Evolutionary conservation across 805 yeast genomes (phyloP), one percentile per base, ranked within the genome.

Genomic region (Yarrowia sp.): DNA sequence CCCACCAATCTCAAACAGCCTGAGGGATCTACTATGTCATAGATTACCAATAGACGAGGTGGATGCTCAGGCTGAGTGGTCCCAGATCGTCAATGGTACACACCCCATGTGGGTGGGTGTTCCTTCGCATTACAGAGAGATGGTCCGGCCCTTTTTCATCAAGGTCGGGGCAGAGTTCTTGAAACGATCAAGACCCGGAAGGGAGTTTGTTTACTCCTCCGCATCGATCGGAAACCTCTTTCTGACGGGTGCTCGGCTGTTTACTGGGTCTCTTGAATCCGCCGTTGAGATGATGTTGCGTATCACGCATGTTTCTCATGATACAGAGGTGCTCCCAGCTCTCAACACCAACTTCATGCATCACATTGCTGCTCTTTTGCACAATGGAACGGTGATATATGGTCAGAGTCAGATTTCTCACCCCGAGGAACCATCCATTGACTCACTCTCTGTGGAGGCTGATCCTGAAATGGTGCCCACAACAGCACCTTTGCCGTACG

Each of bases 371-470:
- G 97, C 97, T 0, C 69, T 82, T 30, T 78, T 92, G 48, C 77
- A 78, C 35, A 83, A 90, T 74, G 96, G 96, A 2, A 78, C 82
- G 4, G 79, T 88, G 1, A 86, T 92, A 36, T 88, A 92, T 0
- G 98, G 98, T 12, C 98, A 92, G 74, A 87, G 93, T 3, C 96
- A 92, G 72, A 92, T 92, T 11, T 90, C 97, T 1, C 98, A 92
- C 75, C 98, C 98, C 12, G 54, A 59, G 14, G 43, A 35, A 11
- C 64, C 54, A 10, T 33, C 44, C 1, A 59, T 38, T 8, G 64
- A 33, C 3, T 33, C 52, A 6, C 32, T 59, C 3, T 35, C 52
- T 4, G 54, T 33, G 11, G 54, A 44, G 26, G 64, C 54, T 19
- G 62, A 56, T 21, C 48, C 48, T 19, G 40, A 30, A 19, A 52